Percentiles rank a stretch among this genome's conserved stretches.
Evolutionary conservation across 2,329 filamentous ascomycete genomes (phyloP).

Genomic region (Microcyclosporella mali): DNA sequence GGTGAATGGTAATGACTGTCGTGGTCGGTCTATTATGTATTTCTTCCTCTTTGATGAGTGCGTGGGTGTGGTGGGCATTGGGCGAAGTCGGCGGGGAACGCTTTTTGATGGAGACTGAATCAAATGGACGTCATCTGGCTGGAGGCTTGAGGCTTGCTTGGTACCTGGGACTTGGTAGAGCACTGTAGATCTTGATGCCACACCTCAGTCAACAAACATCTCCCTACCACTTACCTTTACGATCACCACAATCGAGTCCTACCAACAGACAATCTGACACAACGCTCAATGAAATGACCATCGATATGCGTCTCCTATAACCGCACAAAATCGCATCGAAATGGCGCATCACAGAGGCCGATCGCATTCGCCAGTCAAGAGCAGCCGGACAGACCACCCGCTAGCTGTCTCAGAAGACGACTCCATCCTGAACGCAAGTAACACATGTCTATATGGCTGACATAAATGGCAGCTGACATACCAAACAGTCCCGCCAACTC

Average conservation of each 20-base stretch:
- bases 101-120: not conserved
- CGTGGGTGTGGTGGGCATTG: not conserved
- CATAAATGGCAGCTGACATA: not conserved
- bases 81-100: not conserved
- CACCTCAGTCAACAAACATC: too few relatives aligned
- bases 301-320: conserved; percentile 12
- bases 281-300: not conserved
- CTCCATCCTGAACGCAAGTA: conserved; percentile 18
- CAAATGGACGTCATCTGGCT: too few relatives aligned
- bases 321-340: not conserved
- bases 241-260: too few relatives aligned
- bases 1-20: conserved; percentile 2
- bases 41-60: too few relatives aligned
- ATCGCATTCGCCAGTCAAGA: conserved; percentile 20
- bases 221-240: too few relatives aligned
- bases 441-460: not conserved
- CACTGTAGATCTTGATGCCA: too few relatives aligned
- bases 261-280: too few relatives aligned
- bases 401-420: conserved; percentile 16
- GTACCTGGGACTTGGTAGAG: too few relatives aligned
- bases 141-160: too few relatives aligned
- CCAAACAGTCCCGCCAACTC: conserved; percentile 67
- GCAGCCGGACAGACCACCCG: too few relatives aligned
- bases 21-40: not conserved
- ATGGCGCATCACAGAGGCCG: conserved; percentile 27